Evolutionary conservation across 805 yeast species (phyloP).

Genomic region (Isabelozyma rhagii): DNA sequence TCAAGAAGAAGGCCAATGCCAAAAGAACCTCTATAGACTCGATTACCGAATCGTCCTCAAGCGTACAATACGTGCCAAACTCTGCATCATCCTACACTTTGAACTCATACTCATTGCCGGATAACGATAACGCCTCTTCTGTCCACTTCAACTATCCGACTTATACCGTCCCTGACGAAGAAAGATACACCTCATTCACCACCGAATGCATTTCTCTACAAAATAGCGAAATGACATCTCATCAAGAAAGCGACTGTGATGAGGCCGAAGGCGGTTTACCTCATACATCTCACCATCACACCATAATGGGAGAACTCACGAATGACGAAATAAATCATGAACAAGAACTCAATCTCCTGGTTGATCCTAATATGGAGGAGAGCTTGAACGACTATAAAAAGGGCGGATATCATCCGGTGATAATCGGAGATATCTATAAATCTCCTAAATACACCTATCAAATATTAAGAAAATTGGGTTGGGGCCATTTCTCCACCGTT

Average conservation of each 20-base stretch:
- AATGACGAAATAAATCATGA: conserved; percentile 5
- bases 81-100: not conserved
- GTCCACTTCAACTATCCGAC: not conserved
- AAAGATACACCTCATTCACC: conserved; percentile 26
- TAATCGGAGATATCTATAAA: conserved; percentile 52
- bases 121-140: not conserved
- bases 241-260: conserved; percentile 3
- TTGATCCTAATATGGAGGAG: conserved; percentile 41
- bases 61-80: not conserved
- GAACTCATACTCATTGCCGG: not conserved
- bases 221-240: conserved; percentile 37
- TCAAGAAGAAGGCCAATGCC: conserved; percentile 12
- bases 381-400: conserved; percentile 48
- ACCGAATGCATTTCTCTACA: conserved; percentile 36
- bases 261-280: not conserved
- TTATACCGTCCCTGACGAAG: conserved; percentile 5
- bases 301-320: conserved; percentile 1
- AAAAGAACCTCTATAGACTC: conserved; percentile 2
- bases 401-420: conserved; percentile 68
- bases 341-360: conserved; percentile 6
- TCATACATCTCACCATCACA: conserved; percentile 1
- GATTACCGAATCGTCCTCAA: not conserved
- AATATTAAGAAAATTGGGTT: conserved; percentile 57
- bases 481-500: conserved; percentile 75
- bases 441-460: conserved; percentile 35